These are phyloP conservation scores for Leishmania guyanensis DNA, from an alignment of 208 protist species.

Conservation along the genomic window DNA sequence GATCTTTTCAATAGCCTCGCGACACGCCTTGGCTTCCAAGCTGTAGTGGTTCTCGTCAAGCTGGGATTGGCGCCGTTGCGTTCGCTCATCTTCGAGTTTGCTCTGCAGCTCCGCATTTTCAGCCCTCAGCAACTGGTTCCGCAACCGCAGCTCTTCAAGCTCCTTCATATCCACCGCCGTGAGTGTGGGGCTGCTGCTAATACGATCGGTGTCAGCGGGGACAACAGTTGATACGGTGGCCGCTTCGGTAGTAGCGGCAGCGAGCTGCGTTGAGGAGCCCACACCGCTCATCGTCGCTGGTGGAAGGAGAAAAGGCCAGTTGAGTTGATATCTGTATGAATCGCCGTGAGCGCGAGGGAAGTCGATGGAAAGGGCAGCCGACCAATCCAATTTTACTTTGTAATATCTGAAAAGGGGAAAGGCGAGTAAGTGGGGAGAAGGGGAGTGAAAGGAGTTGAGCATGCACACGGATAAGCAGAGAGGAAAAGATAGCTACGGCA, in stretches of 20 bases:
- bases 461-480: neutral
- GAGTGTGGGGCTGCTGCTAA: conserved; percentile 18
- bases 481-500: neutral
- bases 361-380: neutral
- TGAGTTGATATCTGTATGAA: neutral
- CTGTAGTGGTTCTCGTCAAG: conserved; percentile 33
- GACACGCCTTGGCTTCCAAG: conserved; percentile 31
- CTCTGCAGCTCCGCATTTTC: conserved; percentile 55
- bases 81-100: conserved; percentile 39
- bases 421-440: neutral
- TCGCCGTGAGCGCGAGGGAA: neutral
- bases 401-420: neutral
- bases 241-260: neutral
- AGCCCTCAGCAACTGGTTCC: conserved; percentile 40
- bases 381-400: neutral
- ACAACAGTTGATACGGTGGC: neutral
- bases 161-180: conserved; percentile 32
- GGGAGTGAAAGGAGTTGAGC: neutral
- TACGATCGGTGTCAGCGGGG: neutral
- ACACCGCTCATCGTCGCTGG: neutral
- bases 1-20: conserved; percentile 29
- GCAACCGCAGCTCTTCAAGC: conserved; percentile 35
- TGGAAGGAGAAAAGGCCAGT: neutral
- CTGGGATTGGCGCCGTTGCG: conserved; percentile 36
- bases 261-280: neutral